Conservation (phyloP, 768 basidiomycete species). For the Xerocomellus dryophilus region DNA sequence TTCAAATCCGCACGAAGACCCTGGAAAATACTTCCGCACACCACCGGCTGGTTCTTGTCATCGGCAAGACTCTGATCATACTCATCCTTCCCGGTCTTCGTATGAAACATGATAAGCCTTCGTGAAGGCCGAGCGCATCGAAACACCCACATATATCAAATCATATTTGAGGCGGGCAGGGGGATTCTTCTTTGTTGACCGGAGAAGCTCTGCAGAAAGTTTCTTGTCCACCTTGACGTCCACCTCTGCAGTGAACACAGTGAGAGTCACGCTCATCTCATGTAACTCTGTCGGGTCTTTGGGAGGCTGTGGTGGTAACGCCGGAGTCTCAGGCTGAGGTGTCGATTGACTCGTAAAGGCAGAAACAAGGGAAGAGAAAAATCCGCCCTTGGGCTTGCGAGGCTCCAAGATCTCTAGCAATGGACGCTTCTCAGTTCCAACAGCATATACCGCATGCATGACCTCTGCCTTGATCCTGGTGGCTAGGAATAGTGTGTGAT, state of each 20-base stretch:
- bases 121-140: background rate
- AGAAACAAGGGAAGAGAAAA: constrained; percentile 43
- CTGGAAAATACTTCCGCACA: constrained; percentile 79
- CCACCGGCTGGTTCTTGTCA: constrained; percentile 53
- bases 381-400: constrained; percentile 37
- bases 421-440: constrained; percentile 40
- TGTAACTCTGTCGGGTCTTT: constrained; percentile 27
- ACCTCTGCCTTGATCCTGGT: constrained; percentile 11
- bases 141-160: constrained; percentile 60
- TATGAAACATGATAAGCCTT: constrained; percentile 1
- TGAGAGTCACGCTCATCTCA: constrained; percentile 29
- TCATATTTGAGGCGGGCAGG: constrained; percentile 72
- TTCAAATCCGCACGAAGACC: constrained; percentile 85
- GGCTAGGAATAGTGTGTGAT: constrained; percentile 37
- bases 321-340: constrained; percentile 10
- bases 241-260: constrained; percentile 40
- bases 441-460: constrained; percentile 12
- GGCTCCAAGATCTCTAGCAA: constrained; percentile 31
- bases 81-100: constrained; percentile 76
- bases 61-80: constrained; percentile 72
- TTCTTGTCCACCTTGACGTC: constrained; percentile 64
- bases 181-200: constrained; percentile 94
- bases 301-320: constrained; percentile 8
- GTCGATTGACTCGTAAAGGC: constrained; percentile 21
- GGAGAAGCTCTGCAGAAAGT: constrained; percentile 66